Percentiles rank a stretch among this genome's conserved stretches.
phyloP scores from a whole-genome alignment of 208 protist genomes.

The Tritrichomonas musculus region DNA sequence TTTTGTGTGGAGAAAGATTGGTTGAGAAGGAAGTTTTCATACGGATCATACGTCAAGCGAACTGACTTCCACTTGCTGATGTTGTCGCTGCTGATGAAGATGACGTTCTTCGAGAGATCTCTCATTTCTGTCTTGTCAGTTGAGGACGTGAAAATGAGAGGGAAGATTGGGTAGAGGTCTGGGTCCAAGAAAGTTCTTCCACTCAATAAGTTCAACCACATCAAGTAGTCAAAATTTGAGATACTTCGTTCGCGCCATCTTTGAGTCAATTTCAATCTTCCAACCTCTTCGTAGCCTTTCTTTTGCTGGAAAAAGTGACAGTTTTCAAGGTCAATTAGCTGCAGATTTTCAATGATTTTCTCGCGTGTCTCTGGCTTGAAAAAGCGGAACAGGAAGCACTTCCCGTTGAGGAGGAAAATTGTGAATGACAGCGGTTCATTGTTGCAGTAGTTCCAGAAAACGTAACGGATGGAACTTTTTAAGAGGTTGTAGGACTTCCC shows the following conservation, averaged over 20 bases:
- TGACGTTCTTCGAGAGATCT: neutral
- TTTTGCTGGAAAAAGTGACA: neutral
- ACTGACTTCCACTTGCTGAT: too few relatives aligned
- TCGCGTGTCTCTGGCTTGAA: neutral
- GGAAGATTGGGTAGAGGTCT: neutral
- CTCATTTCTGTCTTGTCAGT: neutral
- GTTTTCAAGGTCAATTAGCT: neutral
- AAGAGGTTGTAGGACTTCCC: too few relatives aligned
- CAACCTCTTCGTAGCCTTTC: neutral
- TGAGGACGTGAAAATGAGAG: neutral
- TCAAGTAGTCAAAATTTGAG: neutral
- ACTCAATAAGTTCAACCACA: neutral
- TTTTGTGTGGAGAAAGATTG: too few relatives aligned
- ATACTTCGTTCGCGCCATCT: neutral
- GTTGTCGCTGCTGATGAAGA: neutral
- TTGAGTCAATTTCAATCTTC: neutral
- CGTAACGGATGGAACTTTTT: too few relatives aligned
- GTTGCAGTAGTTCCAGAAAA: too few relatives aligned
- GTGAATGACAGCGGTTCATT: too few relatives aligned
- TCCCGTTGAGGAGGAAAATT: too few relatives aligned
- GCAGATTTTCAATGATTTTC: neutral
- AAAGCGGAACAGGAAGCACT: too few relatives aligned
- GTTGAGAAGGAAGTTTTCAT: too few relatives aligned
- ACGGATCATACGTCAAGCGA: too few relatives aligned
- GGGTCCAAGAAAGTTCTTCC: neutral